Base-by-base conservation (phyloP, 1,284 basidiomycete species). In the Melampsora larici-populina region DNA sequence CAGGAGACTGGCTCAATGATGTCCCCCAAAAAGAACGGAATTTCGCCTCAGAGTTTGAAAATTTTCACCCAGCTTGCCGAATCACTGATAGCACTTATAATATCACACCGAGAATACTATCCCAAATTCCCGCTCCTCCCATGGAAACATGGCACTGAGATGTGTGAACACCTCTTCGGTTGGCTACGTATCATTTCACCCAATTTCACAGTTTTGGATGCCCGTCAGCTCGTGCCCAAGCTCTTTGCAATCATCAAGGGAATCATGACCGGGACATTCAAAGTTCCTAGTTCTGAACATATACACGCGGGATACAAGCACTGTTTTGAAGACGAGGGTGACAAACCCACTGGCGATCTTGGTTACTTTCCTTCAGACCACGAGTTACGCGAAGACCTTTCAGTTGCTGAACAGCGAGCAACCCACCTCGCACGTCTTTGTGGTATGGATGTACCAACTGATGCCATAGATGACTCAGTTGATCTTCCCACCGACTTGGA, bases 21-120 rank as follows among this genome's bases (percentile, higher is more conserved):
- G 65, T 66, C 65, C 48, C 21, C 48, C 36, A 43, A 66, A 13
- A 7, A 33, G 24, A 66, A 66, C 48, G 65, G 65, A 4, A 43
- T 66, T 17, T 66, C 65, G 48, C 31, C 40, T 66, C 65, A 36
- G 48, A 66, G 65, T n/a, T 43, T 43, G 3, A 66, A 66, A 24
- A 65, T 65, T n/a, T 33, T 65, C 13, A 7, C 63, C 7, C 9
- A 18, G 7, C 63, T 65, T 33, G 63, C 65, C 4, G 6, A 66
- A 13, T 66, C 65, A 4, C 33, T 66, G 2, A 33, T 66, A 18
- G 13, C 36, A 24, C 26, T 66, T 9, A 43, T 66, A 11, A 7
- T 66, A 5, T 66, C 65, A 43, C 65, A 66, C 36, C 36, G 65
- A n/a, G 65, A 66, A 66, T 66, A 40, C 31, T 66, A 66, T 43